These are phyloP conservation scores for Prunus padus DNA, from an alignment of 306 rosid genomes.

Conservation along the genomic window DNA sequence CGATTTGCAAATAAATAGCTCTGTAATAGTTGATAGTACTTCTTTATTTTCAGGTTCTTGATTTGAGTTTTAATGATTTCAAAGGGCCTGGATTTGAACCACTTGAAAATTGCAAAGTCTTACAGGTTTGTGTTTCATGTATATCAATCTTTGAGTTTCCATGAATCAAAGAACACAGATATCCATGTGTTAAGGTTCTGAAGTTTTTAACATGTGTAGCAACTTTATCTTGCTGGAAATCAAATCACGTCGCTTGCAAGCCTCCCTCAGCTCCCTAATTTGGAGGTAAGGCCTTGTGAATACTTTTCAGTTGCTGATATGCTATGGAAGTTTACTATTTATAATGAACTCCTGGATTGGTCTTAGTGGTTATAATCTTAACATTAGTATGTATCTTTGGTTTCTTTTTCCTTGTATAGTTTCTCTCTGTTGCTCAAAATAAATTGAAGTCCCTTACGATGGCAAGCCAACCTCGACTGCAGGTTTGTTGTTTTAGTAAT, in stretches of 20 bases:
- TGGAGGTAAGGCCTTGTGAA: slow-evolving; percentile 68
- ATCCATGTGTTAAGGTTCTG: slow-evolving; percentile 9
- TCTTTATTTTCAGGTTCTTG: slow-evolving; percentile 75
- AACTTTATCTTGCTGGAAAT: slow-evolving; percentile 98
- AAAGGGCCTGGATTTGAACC: slow-evolving; percentile 99
- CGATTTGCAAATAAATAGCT: slow-evolving; percentile 19
- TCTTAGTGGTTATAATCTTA: slow-evolving; percentile 8
- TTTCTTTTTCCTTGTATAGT: slow-evolving; percentile 43
- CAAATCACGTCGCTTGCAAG: slow-evolving; percentile 95
- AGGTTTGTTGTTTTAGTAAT: slow-evolving; percentile 53
- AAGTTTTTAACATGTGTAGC: slow-evolving; percentile 47
- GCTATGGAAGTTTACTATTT: slow-evolving; percentile 22
- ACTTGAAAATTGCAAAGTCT: slow-evolving; percentile 83
- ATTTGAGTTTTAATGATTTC: slow-evolving; percentile 96
- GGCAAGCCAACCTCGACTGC: slow-evolving; percentile 99
- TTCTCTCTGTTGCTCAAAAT: slow-evolving; percentile 98
- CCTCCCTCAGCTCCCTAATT: slow-evolving; percentile 93
- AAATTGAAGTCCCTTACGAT: slow-evolving; percentile 86
- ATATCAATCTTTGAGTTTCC: slow-evolving; percentile 16
- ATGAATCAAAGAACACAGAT: neutral
- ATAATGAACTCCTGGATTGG: neutral
- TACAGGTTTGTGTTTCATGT: slow-evolving; percentile 62
- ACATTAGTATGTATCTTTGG: neutral
- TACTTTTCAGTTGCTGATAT: slow-evolving; percentile 13
- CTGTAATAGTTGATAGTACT: slow-evolving; percentile 25